Base-by-base conservation (phyloP, 225 moss, liverwort and hornwort genomes). In the Physcomitrium patens region DNA sequence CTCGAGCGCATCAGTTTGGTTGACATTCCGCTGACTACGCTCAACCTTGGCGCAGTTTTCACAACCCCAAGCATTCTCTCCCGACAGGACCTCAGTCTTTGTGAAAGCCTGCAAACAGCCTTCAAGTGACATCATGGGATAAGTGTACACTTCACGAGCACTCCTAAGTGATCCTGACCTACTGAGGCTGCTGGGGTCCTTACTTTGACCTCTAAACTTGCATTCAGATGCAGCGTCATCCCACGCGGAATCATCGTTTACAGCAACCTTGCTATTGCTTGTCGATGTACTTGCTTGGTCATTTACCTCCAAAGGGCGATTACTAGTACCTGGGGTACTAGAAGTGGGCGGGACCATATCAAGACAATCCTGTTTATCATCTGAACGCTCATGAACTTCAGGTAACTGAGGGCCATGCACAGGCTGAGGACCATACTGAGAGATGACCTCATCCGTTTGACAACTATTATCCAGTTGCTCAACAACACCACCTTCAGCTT, bases 21-120 rank as follows among this genome's bases (percentile, higher is more conserved):
- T 68, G 17, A 55, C 28, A 63, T 57, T 60, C 20, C 31, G 66
- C 63, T 56, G 56, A 74, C 84, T 76, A 46, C 87, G 78, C 48
- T 80, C 86, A 63, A 47, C 64, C 9, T 73, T 82, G 45, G 82
- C 77, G 78, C 93, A 96, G 67, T 90, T 91, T n/a, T 91, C 93
- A 79, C 93, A 96, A 54, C 62, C 95, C 95, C 95, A 96, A 12
- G 93, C 90, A 76, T 96, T 90, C 54, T 93, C 95, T 43, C 95
- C 95, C 17, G 93, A 93, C 65, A 96, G 77, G 27, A 87, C 67
- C 81, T 95, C 95, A 28, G 91, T 77, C 76, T 84, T 87, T 0
- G 93, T 91, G 79, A 93, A 96, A 27, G 84, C 90, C 78, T 88
- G 90, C 75, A 96, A 84, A 81, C 95, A 93, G 67, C 95, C 91